Base-by-base conservation (phyloP, 2,329 filamentous ascomycete species). In the Claviceps sp. region DNA sequence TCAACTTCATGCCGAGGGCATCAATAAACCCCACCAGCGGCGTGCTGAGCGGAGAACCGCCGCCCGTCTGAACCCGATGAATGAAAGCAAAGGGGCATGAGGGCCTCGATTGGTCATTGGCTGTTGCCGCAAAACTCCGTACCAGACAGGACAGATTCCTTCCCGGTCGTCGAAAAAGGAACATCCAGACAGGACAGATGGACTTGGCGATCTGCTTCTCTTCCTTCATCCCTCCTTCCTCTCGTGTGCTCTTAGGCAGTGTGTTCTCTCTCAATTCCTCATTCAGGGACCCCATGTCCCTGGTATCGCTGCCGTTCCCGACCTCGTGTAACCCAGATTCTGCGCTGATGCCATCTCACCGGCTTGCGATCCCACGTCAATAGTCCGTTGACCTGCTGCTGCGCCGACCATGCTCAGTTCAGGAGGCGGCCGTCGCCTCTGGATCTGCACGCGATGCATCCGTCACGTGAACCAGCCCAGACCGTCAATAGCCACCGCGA, bases 361-460 rank as follows among this genome's bases (percentile, higher is more conserved):
- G 14, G 43, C 43, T 26, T 18, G 22, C 45, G 47, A 24, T 18
- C 45, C 51, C 37, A 45, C n/a, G 20, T 41, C 38, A 18, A 26
- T 45, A 44, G 34, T 41, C 24, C 34, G 2, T 30, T 43, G 11
- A 13, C 42, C 37, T 26, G 37, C 24, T 16, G 37, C 50, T 24
- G 14, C 3, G 42, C 40, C 34, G 46, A 50, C 24, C 52, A 67
- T 67, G 65, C 56, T 67, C 42, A 61, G 51, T 48, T 59, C 62
- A 47, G 55, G 61, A 55, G 18, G 61, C 55, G 44, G 51, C 48
- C 62, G 58, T 24, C 72, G 70, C 65, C 69, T 76, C 56, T 84
- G 82, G 82, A 74, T 82, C 58, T 85, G 81, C 69, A 72, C 78
- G 51, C 71, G 67, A 67, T 86, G 82, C 66, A 69, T 79, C 56